Base-by-base conservation (phyloP, 805 yeast species). In the Ogataea henricii region DNA sequence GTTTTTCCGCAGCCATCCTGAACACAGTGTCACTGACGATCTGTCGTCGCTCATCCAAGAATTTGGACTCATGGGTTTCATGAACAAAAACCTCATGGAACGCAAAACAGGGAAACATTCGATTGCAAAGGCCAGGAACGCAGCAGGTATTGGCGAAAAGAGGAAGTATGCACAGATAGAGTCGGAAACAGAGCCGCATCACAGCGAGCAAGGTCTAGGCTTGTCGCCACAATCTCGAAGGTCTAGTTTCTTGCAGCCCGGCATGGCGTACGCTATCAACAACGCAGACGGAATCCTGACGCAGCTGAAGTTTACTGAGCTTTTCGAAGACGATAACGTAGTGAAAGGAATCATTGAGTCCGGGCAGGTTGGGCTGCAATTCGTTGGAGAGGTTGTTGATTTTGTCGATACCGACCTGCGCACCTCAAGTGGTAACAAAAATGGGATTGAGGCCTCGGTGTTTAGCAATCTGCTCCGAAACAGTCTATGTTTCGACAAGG, bases 361-460 rank as follows among this genome's bases (percentile, higher is more conserved):
- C 1, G 60, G 59, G 3, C 42, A 48, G 22, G 47, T 48, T 6
- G 29, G 51, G 3, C 16, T 65, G 4, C 50, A 51, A 8, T 67
- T 67, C 47, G 48, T 48, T 2, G 71, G 70, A 3, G 49, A 58
- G 26, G 51, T 66, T 12, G 54, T 67, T 10, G 67, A 68, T 47
- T 66, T 68, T 44, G 39, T 53, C 7, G 51, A 55, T 17, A 53
- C 49, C 14, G 72, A 67, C 52, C 54, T 67, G 37, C 58, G 68
- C 39, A 49, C 50, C 26, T 25, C 46, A 6, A 52, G 59, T n/a
- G 52, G 54, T 9, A 51, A 45, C 29, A 58, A 56, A 27, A 40
- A 52, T 18, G 53, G 56, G 17, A 60, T 66, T 33, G 70, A 66
- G 49, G 63, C 61, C 1, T 64, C 65, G 22, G 60, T 64, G 6